phyloP scores from a whole-genome alignment of 2,329 filamentous ascomycete species.

The Elsinoe arachidis region DNA sequence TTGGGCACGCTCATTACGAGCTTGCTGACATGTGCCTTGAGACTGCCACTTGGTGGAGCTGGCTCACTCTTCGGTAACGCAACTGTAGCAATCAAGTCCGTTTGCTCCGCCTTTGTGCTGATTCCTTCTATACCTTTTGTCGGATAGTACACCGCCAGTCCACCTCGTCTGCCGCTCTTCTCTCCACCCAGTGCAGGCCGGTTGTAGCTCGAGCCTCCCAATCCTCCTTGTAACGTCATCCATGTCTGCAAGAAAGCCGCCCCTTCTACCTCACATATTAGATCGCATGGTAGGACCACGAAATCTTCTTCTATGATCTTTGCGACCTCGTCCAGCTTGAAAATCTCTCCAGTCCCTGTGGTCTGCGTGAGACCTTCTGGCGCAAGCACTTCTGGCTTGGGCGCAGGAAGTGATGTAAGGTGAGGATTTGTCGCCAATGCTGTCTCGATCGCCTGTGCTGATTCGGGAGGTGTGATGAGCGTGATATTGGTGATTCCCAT shows the following conservation, averaged over 20 bases:
- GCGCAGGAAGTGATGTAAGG: slow-evolving; percentile 62
- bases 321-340: slow-evolving; percentile 75
- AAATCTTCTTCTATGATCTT: slow-evolving; percentile 77
- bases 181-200: slow-evolving; percentile 46
- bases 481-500: slow-evolving; percentile 62
- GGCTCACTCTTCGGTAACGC: slow-evolving; percentile 53
- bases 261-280: slow-evolving; percentile 82
- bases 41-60: slow-evolving; percentile 52
- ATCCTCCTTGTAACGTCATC: slow-evolving; percentile 73
- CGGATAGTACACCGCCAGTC: slow-evolving; percentile 83
- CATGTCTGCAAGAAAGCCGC: slow-evolving; percentile 79
- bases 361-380: slow-evolving; percentile 70
- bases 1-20: slow-evolving; percentile 81
- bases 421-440: slow-evolving; percentile 71
- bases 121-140: slow-evolving; percentile 60
- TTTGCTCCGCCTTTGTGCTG: slow-evolving; percentile 80
- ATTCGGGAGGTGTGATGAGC: slow-evolving; percentile 49
- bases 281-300: slow-evolving; percentile 81
- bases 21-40: slow-evolving; percentile 62
- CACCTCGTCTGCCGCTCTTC: slow-evolving; percentile 59
- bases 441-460: slow-evolving; percentile 56
- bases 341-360: slow-evolving; percentile 80
- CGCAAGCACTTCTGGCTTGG: slow-evolving; percentile 66
- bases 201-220: slow-evolving; percentile 48
- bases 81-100: slow-evolving; percentile 78